Conservation (phyloP, 169 alveolate species). For the Cryptosporidium sp. region DNA sequence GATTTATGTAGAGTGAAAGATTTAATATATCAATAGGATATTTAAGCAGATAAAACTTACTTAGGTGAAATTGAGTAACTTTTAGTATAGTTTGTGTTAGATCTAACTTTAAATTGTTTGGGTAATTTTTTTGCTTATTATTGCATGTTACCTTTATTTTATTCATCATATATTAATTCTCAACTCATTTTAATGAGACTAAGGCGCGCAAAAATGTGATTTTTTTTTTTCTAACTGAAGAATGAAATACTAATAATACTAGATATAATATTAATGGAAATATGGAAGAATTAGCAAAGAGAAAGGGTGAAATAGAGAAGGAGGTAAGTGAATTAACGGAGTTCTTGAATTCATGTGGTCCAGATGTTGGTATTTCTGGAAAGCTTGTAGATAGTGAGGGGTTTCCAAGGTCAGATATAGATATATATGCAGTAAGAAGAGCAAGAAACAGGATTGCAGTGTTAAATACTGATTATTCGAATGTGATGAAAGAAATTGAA, state of each 20-base stretch:
- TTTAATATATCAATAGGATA: not conserved
- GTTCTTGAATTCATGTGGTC: constrained; percentile 67
- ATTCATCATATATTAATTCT: too few relatives aligned
- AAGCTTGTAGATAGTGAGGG: constrained; percentile 69
- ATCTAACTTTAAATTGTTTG: too few relatives aligned
- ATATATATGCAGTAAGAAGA: constrained; percentile 53
- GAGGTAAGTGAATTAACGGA: constrained; percentile 46
- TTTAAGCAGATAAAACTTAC: not conserved
- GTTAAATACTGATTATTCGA: constrained; percentile 54
- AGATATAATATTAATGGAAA: not conserved
- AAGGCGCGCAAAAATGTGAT: not conserved
- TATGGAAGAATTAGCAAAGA: constrained; percentile 60
- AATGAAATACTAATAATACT: not conserved
- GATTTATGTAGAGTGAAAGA: not conserved
- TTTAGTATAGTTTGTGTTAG: too few relatives aligned
- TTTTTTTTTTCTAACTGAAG: not conserved
- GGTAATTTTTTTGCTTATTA: too few relatives aligned
- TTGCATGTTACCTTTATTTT: too few relatives aligned
- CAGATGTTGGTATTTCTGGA: constrained; percentile 48
- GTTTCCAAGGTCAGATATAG: constrained; percentile 73
- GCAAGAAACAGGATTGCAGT: constrained; percentile 70
- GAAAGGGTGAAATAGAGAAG: constrained; percentile 41
- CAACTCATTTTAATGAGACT: not conserved
- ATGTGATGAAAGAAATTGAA: constrained; percentile 49
- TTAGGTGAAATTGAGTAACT: not conserved